Evolutionary conservation across 1,139 yeast genomes (phyloP).

Genomic region (Taphrina deformans): DNA sequence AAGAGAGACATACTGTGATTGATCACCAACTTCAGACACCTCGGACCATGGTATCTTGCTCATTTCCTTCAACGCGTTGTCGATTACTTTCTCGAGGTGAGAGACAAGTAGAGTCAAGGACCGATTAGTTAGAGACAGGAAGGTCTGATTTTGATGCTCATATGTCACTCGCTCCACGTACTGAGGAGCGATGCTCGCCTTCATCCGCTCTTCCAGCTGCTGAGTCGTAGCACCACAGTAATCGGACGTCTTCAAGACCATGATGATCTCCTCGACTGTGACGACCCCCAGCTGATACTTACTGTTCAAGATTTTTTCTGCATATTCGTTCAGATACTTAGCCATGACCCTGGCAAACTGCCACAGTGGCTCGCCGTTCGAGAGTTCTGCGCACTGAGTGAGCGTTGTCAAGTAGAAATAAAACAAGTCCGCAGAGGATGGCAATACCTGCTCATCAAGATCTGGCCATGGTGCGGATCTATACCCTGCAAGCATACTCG

Average conservation of each 20-base stretch:
- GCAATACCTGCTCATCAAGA: constrained; percentile 55
- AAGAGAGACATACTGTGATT: constrained; percentile 49
- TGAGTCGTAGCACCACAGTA: constrained; percentile 75
- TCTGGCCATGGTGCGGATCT: constrained; percentile 40
- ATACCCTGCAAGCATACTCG: constrained; percentile 55
- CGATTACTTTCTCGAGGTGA: constrained; percentile 63
- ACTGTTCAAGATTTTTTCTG: constrained; percentile 60
- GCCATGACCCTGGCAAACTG: constrained; percentile 62
- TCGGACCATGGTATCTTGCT: constrained; percentile 74
- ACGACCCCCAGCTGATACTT: constrained; percentile 52
- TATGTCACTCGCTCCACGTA: constrained; percentile 51
- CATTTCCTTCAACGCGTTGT: constrained; percentile 82
- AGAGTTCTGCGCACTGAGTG: constrained; percentile 71
- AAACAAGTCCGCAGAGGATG: constrained; percentile 84
- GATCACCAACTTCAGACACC: constrained; percentile 63
- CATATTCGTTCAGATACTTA: constrained; percentile 66
- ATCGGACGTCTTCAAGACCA: constrained; percentile 84
- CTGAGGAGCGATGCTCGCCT: constrained; percentile 52
- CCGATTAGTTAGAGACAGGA: constrained; percentile 58
- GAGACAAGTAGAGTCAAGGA: constrained; percentile 60
- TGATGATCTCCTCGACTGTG: constrained; percentile 59
- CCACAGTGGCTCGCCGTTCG: constrained; percentile 66
- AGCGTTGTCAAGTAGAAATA: constrained; percentile 70
- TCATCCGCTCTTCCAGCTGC: constrained; percentile 70
- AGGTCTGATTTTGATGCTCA: constrained; percentile 58